A percentile compares a stretch with the other conserved stretches of the same genome.
phyloP scores from a whole-genome alignment of 192 early-diverging fungal genomes.

The Neocallimastix lanati region DNA sequence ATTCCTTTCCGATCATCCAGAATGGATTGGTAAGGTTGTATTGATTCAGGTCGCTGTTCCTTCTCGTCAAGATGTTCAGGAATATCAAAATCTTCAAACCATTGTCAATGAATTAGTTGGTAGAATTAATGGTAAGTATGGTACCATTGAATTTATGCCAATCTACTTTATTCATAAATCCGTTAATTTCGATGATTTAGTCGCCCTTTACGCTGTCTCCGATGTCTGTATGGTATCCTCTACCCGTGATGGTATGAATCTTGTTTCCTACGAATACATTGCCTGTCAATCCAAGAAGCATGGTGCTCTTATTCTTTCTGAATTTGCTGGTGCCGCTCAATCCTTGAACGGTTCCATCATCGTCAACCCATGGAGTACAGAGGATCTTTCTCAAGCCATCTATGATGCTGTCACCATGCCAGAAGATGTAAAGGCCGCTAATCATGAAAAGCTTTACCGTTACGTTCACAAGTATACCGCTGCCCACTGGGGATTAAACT shows the following conservation, averaged over 20 bases:
- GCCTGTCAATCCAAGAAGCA: constrained; percentile 73
- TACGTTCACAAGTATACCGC: constrained; percentile 96
- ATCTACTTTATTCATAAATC: constrained; percentile 98
- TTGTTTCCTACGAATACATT: constrained; percentile 97
- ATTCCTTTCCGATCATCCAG: constrained; percentile 70
- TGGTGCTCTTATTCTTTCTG: constrained; percentile 88
- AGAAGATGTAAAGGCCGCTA: constrained; percentile 50
- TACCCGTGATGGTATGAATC: constrained; percentile 98
- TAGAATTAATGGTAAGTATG: constrained; percentile 90
- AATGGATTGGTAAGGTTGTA: constrained; percentile 85
- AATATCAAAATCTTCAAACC: constrained; percentile 85
- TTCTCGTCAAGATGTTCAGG: constrained; percentile 91
- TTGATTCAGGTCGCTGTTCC: constrained; percentile 96
- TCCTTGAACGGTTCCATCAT: constrained; percentile 91
- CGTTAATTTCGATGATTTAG: constrained; percentile 83
- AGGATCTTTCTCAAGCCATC: constrained; percentile 76
- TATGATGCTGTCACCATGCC: constrained; percentile 87
- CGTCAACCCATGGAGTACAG: constrained; percentile 99
- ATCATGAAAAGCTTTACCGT: constrained; percentile 78
- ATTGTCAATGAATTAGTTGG: constrained; percentile 96
- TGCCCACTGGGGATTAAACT: constrained; percentile 87
- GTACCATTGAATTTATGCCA: constrained; percentile 88
- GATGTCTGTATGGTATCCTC: constrained; percentile 95
- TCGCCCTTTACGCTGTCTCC: constrained; percentile 83
- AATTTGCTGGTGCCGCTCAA: constrained; percentile 98